Base-by-base conservation (phyloP, 2,329 filamentous ascomycete genomes). In the Diplodia seriata region DNA sequence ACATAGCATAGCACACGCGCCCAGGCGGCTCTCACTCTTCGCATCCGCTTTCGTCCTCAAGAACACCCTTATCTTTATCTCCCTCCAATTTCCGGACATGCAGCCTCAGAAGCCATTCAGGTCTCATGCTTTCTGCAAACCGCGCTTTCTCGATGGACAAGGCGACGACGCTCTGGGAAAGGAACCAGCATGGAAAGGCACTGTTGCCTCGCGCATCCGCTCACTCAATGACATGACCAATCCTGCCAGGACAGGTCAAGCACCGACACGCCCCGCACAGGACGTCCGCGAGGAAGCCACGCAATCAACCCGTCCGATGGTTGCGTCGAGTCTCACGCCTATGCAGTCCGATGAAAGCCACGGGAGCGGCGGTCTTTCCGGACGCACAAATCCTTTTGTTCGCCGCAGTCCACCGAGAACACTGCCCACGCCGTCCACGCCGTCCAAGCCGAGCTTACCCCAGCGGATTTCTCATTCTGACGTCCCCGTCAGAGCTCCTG, bases 171-270 rank as follows among this genome's bases (percentile, higher is more conserved):
- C 29, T 11, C 23, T 23, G 14, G 50, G 12, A 18, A 55, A 43
- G 20, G 23, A 33, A 7, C 47, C 36, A 2, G 23, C 43, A 9
- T 40, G 55, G 55, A 51, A 62, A 62, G 66, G 66, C 29, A 68
- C 66, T 8, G 66, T 68, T 4, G 66, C 66, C 9, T 68, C 66
- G 33, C 66, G 66, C n/a, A 55, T 68, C n/a, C 66, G 66, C 7
- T 62, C 55, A 2, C 20, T 68, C 23, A 68, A 68, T 26, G 66
- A 68, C 11, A 29, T 40, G 23, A 29, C 62, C 12, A 51, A 53
- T 33, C n/a, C 56, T 31, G 54, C 54, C n/a, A 18, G 18, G 23
- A n/a, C 31, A 54, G 29, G 33, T 4, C 61, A 38, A 9, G 3
- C 14, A 23, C 14, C 50, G 20, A 5, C 20, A 14, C 62, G 36